Conservation (phyloP, 2,329 filamentous ascomycete species). For the Thielaviopsis euricoi region DNA sequence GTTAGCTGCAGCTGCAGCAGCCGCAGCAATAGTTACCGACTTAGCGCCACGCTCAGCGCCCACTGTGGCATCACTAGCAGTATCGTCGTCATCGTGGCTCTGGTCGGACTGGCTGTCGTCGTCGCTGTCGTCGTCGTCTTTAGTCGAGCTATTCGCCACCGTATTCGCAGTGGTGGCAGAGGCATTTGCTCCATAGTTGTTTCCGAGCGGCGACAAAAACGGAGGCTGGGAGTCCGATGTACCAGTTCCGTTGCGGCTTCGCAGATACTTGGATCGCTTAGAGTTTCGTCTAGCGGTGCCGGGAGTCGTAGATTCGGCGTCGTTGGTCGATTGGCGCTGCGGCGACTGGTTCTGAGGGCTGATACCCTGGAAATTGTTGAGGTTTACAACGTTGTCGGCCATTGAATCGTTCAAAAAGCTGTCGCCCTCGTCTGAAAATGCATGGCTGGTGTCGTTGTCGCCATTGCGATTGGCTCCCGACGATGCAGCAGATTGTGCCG, state of each 20-base stretch:
- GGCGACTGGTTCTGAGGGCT: neutral
- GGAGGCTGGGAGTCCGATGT: neutral
- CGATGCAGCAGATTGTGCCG: neutral
- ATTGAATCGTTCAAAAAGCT: constrained; percentile 2
- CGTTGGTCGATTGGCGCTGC: neutral
- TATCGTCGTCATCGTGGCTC: constrained; percentile 40
- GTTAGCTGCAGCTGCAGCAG: constrained; percentile 49
- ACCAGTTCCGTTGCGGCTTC: constrained; percentile 8
- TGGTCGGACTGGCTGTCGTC: constrained; percentile 36
- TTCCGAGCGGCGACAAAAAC: neutral
- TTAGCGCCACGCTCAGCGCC: constrained; percentile 26
- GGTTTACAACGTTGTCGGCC: neutral
- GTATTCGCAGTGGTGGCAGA: neutral
- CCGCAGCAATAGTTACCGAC: constrained; percentile 7
- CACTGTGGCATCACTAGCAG: constrained; percentile 57
- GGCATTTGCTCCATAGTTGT: neutral
- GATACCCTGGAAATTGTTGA: neutral
- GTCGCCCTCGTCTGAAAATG: constrained; percentile 8
- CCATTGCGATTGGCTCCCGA: neutral
- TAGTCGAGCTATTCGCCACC: neutral
- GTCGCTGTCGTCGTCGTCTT: constrained; percentile 3
- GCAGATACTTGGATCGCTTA: constrained; percentile 11
- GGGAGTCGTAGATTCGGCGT: neutral
- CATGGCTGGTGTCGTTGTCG: constrained; percentile 8
- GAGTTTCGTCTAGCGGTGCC: constrained; percentile 1